A percentile compares a stretch with the other conserved stretches of the same genome.
phyloP scores from a whole-genome alignment of 2,329 filamentous ascomycete genomes.

The Elsinoe australis region DNA sequence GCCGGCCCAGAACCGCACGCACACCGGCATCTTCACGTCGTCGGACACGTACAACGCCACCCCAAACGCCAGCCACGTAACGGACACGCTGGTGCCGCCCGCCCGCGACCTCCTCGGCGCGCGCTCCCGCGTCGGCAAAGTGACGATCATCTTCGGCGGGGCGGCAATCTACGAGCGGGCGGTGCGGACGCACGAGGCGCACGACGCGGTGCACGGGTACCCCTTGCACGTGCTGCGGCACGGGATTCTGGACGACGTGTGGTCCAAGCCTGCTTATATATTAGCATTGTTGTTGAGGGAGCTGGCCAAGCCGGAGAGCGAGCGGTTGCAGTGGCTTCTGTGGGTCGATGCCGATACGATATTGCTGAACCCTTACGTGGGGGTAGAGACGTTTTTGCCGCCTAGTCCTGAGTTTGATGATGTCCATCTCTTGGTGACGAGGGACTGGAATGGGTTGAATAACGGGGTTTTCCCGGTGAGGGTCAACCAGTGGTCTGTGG shows the following conservation, averaged over 20 bases:
- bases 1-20: not conserved
- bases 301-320: conserved; percentile 32
- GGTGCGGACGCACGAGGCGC: conserved; percentile 35
- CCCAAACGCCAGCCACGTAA: conserved; percentile 7
- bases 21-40: conserved; percentile 9
- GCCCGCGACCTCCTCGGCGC: conserved; percentile 26
- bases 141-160: conserved; percentile 35
- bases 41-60: conserved; percentile 9
- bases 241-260: conserved; percentile 37
- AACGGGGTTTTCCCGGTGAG: conserved; percentile 39
- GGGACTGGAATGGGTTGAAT: conserved; percentile 39
- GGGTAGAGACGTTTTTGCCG: conserved; percentile 36
- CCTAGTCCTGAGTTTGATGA: conserved; percentile 31
- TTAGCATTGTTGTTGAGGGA: conserved; percentile 34
- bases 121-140: conserved; percentile 32
- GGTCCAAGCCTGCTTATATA: conserved; percentile 41
- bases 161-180: conserved; percentile 37
- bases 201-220: conserved; percentile 37
- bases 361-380: conserved; percentile 38
- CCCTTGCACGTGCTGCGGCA: conserved; percentile 38
- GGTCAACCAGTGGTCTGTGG: conserved; percentile 34
- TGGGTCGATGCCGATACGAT: conserved; percentile 41
- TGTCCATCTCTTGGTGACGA: conserved; percentile 32
- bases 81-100: conserved; percentile 3
- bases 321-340: conserved; percentile 38